phyloP scores from a whole-genome alignment of 441 rosid genomes.

The Gossypium schwendimanii region DNA sequence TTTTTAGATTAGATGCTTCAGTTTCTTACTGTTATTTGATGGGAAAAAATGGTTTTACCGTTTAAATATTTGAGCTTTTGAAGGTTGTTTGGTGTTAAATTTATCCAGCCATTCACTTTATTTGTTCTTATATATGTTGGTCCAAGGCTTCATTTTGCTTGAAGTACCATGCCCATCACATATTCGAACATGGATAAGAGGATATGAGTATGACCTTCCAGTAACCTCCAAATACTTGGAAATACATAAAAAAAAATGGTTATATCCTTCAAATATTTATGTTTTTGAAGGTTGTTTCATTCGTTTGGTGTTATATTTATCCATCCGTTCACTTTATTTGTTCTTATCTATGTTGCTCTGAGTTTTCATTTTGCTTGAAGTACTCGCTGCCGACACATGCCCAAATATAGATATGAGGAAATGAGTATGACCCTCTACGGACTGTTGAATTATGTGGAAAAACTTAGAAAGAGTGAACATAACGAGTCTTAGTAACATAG shows the following conservation, averaged over 20 bases:
- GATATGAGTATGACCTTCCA: background rate
- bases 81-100: background rate
- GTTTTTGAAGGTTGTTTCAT: background rate
- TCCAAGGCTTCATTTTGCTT: background rate
- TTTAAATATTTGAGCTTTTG: constrained; percentile 2
- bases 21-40: background rate
- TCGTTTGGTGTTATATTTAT: background rate
- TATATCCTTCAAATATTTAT: background rate
- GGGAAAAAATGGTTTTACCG: background rate
- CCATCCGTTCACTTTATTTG: background rate
- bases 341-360: background rate
- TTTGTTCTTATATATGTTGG: background rate
- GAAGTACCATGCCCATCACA: background rate
- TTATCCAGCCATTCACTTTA: background rate
- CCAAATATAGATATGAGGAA: background rate
- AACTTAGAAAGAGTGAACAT: too few species aligned
- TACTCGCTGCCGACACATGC: background rate
- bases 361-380: too few species aligned
- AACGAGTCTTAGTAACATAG: background rate
- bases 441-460: background rate
- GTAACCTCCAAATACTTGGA: background rate
- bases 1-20: background rate
- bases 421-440: background rate
- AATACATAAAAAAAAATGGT: background rate
- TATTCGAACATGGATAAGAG: background rate